Base-by-base conservation (phyloP, 2,329 filamentous ascomycete genomes). In the Simplicillium sp. region DNA sequence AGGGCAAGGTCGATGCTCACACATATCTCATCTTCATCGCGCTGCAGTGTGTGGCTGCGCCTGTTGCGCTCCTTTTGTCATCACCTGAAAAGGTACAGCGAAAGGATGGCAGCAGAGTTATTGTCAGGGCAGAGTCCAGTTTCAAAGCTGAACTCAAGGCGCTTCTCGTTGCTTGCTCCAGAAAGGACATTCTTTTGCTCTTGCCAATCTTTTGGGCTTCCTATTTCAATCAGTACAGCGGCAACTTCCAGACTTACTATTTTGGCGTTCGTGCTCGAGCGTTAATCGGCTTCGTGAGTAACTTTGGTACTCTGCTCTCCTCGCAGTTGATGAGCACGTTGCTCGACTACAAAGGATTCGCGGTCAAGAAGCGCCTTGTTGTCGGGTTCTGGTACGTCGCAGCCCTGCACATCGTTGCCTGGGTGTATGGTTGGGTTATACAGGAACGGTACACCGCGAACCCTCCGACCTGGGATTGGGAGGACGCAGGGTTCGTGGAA, bases 381-480 rank as follows among this genome's bases (percentile, higher is more conserved):
- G 44, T 53, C 25, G 62, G 61, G 18, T 73, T 67, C 47, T 71
- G 60, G 50, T 71, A 68, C 34, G 61, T 70, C 5, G 53, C 70
- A 4, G 46, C 58, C 11, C 45, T 61, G 43, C 70, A 75, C 45
- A 40, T 73, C 15, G 47, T 67, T 15, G 62, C 70, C 2, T 75
- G 71, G 70, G 55, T 66, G 3, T 74, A 74, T 44, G 69, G 55
- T 11, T 73, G 70, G 71, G 65, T 74, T 5, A 55, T 74, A 6
- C 68, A 74, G 49, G 67, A 71, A 46, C 66, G 70, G 40, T 71
- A 68, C 52, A 70, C 66, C 1, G 53, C 57, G 1, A 61, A 54
- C 44, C 61, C 59, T 2, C 64, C 62, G 1, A 52, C 53, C 0
- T 54, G 60, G 31, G 66, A 70, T 40, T 69, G 65, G 61, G 48